A percentile compares a stretch with the other conserved stretches of the same genome.
Evolutionary conservation across 140 eudicot genomes (phyloP).

Genomic region (Cichorium intybus): DNA sequence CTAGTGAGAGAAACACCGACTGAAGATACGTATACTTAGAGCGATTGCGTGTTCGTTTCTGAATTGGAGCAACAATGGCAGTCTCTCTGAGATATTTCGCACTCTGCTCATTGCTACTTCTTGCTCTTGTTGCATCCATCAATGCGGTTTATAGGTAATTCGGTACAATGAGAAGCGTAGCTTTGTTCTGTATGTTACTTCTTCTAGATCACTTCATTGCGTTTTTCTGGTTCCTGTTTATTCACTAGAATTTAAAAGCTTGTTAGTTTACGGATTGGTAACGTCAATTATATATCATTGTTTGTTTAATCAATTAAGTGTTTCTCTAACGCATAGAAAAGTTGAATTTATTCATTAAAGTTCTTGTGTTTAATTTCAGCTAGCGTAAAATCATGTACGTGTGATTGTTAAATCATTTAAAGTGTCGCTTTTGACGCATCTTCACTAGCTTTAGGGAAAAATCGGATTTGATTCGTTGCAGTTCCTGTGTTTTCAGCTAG

Average conservation of each 20-base stretch:
- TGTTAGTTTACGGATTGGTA: not conserved
- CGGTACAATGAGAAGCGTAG: not conserved
- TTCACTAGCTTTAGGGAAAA: not conserved
- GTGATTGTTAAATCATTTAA: not conserved
- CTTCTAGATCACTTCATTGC: not conserved
- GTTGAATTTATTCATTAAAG: not conserved
- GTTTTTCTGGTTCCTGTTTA: not conserved
- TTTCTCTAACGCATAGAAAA: not conserved
- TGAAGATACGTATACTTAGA: not conserved
- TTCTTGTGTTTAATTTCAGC: not conserved
- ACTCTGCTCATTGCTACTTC: conserved; percentile 29
- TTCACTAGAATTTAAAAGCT: not conserved
- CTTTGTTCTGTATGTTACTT: not conserved
- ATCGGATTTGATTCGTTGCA: not conserved
- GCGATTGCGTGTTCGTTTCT: not conserved
- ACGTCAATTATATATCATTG: not conserved
- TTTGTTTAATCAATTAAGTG: not conserved
- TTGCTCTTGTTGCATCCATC: conserved; percentile 16
- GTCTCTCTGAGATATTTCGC: conserved; percentile 28
- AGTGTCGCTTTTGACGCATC: not conserved
- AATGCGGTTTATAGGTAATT: conserved; percentile 34
- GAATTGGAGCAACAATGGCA: conserved; percentile 42
- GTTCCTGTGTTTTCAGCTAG: not conserved
- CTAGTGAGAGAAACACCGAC: conserved; percentile 8
- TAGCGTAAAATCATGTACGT: not conserved